Evolutionary conservation across 192 early-diverging fungal genomes (phyloP).

Genomic region (Coemansia sp.): DNA sequence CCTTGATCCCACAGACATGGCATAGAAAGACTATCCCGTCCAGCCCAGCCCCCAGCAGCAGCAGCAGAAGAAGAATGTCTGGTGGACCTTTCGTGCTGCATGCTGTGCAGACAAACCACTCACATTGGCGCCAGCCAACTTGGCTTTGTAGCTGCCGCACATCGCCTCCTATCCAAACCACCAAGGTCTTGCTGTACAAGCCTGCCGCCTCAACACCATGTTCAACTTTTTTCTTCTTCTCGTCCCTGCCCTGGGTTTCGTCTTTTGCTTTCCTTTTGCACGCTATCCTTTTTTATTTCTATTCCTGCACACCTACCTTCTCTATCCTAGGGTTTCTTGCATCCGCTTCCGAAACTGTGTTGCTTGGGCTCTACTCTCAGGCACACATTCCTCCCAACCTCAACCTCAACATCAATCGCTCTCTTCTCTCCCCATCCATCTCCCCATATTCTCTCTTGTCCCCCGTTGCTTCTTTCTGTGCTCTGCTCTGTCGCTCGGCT

Average conservation of each 20-base stretch:
- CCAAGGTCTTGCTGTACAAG: neutral
- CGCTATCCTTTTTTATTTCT: neutral
- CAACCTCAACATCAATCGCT: neutral
- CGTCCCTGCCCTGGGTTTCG: neutral
- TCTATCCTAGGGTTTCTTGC: slow-evolving; percentile 3
- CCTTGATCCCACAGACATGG: too few species aligned
- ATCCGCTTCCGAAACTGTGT: slow-evolving; percentile 8
- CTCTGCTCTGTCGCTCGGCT: neutral
- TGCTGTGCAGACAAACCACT: neutral
- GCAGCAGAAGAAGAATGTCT: too few species aligned
- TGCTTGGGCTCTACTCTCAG: neutral
- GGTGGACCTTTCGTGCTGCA: neutral
- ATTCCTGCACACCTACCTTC: neutral
- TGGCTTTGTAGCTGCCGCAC: neutral
- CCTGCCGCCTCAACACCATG: neutral
- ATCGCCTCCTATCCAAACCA: neutral
- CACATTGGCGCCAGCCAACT: neutral
- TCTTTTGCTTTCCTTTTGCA: slow-evolving; percentile 1
- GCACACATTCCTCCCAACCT: neutral
- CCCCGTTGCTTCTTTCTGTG: neutral
- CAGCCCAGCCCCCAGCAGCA: too few species aligned
- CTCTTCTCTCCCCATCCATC: neutral
- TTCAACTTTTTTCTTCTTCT: neutral
- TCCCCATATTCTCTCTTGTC: neutral
- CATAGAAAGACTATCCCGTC: too few species aligned